These are phyloP conservation scores for Cryoendolithus antarcticus DNA, from an alignment of 2,329 filamentous ascomycete species.

Conservation along the genomic window DNA sequence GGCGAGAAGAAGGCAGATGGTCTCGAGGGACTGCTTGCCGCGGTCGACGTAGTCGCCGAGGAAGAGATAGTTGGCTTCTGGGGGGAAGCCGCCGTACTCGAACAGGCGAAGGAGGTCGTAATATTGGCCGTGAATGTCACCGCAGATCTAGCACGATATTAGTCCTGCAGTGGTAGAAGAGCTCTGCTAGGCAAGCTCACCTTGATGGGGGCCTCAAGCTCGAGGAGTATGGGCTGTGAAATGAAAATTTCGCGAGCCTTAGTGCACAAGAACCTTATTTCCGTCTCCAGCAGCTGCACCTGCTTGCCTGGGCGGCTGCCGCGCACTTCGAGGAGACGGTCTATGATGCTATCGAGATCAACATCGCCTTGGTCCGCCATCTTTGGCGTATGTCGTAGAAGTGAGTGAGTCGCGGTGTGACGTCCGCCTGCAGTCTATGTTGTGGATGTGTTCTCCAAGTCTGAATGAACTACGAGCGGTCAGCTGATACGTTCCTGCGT, in stretches of 20 bases:
- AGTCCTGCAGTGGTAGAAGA: no score
- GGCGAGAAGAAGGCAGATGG: conserved; percentile 87
- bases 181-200: conserved; percentile 37
- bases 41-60: conserved; percentile 97
- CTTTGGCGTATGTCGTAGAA: conserved; percentile 7
- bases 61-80: conserved; percentile 98
- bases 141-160: conserved; percentile 62
- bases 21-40: conserved; percentile 98
- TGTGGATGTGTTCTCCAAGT: no score
- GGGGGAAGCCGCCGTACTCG: conserved; percentile 96
- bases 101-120: conserved; percentile 95
- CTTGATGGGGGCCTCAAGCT: conserved; percentile 98
- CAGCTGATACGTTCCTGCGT: no score
- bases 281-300: conserved; percentile 88
- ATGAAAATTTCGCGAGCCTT: conserved; percentile 99
- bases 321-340: conserved; percentile 91
- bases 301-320: conserved; percentile 97
- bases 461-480: no score
- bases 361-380: conserved; percentile 80
- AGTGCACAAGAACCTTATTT: conserved; percentile 95
- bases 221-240: conserved; percentile 92
- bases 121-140: conserved; percentile 98
- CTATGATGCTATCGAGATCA: conserved; percentile 98
- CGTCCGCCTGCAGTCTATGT: no score
- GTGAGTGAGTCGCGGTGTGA: no score